Conservation (phyloP, 306 rosid species). For the Parietaria judaica region DNA sequence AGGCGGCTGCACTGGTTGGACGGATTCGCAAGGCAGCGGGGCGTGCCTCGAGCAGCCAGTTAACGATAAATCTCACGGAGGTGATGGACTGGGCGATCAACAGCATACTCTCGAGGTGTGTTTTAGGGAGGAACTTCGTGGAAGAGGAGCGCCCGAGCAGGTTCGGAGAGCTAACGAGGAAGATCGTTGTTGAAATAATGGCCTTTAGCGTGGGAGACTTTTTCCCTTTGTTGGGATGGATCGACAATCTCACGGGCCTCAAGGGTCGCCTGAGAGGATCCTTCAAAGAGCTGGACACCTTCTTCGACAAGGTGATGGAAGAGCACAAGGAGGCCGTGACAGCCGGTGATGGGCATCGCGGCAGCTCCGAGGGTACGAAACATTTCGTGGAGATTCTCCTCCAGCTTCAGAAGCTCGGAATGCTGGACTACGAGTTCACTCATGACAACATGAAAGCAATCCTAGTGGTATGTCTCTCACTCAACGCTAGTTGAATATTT, state of each 20-base stretch:
- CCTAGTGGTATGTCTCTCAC: constrained; percentile 9
- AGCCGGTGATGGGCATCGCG: not conserved
- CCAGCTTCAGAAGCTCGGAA: constrained; percentile 1
- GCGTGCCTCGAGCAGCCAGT: not conserved
- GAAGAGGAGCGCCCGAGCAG: not conserved
- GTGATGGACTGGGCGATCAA: constrained; percentile 15
- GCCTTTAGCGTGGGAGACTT: constrained; percentile 28
- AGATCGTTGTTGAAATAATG: not conserved
- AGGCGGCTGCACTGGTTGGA: not conserved
- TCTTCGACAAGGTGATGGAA: constrained; percentile 24
- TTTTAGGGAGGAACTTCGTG: constrained; percentile 19
- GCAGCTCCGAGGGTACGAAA: too few relatives aligned
- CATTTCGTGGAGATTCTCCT: constrained; percentile 18
- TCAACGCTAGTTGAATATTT: not conserved
- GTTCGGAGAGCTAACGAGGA: constrained; percentile 15
- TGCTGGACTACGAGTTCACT: constrained; percentile 9
- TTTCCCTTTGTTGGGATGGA: constrained; percentile 32
- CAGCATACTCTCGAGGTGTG: constrained; percentile 20
- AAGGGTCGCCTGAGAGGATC: constrained; percentile 20
- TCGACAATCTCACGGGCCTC: constrained; percentile 17
- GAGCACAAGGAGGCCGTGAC: constrained; percentile 10
- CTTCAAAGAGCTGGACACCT: constrained; percentile 11
- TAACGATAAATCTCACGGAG: constrained; percentile 10
- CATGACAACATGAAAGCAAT: constrained; percentile 16
- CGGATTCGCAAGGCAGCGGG: not conserved